Percentiles rank a stretch among this genome's conserved stretches.
These are phyloP conservation scores for Pseudocercospora crystallina DNA, from an alignment of 2,329 filamentous ascomycete genomes.

Conservation along the genomic window DNA sequence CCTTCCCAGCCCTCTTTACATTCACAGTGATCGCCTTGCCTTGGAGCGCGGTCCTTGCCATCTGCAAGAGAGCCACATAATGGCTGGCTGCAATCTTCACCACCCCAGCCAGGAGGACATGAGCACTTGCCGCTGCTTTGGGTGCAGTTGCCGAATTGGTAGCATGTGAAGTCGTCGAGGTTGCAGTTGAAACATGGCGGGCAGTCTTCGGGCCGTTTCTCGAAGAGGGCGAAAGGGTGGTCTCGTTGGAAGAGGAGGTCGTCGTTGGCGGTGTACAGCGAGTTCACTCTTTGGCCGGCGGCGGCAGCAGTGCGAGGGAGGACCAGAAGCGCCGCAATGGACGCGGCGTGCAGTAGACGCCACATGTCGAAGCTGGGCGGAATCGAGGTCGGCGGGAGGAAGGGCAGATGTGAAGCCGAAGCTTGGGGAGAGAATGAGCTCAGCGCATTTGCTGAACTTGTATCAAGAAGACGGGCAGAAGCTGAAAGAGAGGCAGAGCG, in stretches of 20 bases:
- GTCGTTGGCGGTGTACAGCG: slow-evolving; percentile 32
- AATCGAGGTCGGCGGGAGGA: not conserved
- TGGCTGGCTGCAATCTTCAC: slow-evolving; percentile 87
- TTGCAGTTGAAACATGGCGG: slow-evolving; percentile 98
- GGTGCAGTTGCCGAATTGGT: slow-evolving; percentile 87
- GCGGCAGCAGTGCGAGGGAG: slow-evolving; percentile 21
- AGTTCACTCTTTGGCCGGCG: slow-evolving; percentile 20
- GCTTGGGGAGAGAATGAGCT: too few species aligned
- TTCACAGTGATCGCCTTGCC: slow-evolving; percentile 69
- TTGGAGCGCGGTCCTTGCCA: slow-evolving; percentile 73
- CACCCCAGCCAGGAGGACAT: slow-evolving; percentile 89
- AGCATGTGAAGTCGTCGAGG: slow-evolving; percentile 84
- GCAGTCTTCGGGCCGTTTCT: slow-evolving; percentile 72
- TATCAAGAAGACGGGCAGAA: too few species aligned
- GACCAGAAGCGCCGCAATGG: slow-evolving; percentile 24
- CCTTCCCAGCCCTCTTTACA: slow-evolving; percentile 94
- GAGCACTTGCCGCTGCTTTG: slow-evolving; percentile 87
- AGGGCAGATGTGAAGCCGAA: not conserved
- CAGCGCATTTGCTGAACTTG: too few species aligned
- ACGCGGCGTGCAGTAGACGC: slow-evolving; percentile 23
- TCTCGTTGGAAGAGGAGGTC: slow-evolving; percentile 26
- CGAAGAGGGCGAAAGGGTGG: slow-evolving; percentile 44
- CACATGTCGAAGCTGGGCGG: slow-evolving; percentile 27
- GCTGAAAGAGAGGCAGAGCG: too few species aligned
- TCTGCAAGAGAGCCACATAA: slow-evolving; percentile 86